Percentiles rank a stretch among this genome's conserved stretches.
phyloP scores from a whole-genome alignment of 78 protist genomes.

The Dictyostelium discoideum region dicty_2.7 NC_007089.4:197501-198000 shows the following conservation, averaged over 20 bases:
- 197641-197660: constrained; percentile 17
- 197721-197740: not conserved
- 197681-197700: no score
- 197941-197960: no score
- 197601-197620: not conserved
- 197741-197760: no score
- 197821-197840: not conserved
- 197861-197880: not conserved
- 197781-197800: not conserved
- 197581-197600: not conserved
- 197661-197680: not conserved
- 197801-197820: not conserved
- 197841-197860: not conserved
- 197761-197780: no score
- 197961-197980: not conserved
- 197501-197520: not conserved
- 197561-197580: not conserved
- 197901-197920: not conserved
- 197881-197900: not conserved
- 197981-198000: no score
- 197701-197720: no score
- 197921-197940: not conserved
- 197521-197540: constrained; percentile 2
- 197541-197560: not conserved
- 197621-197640: not conserved